These are phyloP conservation scores for Yamadazyma aaseri DNA, from an alignment of 1,139 yeast genomes.

Conservation along the genomic window DNA sequence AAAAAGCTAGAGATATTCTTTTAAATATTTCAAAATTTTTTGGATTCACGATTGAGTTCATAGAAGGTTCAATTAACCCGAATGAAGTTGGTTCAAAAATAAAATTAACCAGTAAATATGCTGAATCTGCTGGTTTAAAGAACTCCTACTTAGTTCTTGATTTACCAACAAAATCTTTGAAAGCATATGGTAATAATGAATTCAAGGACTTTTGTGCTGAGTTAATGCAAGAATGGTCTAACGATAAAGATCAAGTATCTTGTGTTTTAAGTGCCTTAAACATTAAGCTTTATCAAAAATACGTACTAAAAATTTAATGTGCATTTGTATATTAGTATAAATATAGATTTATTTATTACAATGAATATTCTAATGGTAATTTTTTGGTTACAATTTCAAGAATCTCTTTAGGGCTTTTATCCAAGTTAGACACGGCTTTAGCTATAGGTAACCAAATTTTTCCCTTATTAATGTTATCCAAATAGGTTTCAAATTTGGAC, in stretches of 20 bases:
- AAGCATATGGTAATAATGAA: conserved; percentile 43
- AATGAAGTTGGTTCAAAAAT: conserved; percentile 48
- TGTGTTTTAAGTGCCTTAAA: conserved; percentile 79
- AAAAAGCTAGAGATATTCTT: conserved; percentile 72
- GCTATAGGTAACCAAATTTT: conserved; percentile 50
- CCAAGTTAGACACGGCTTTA: conserved; percentile 44
- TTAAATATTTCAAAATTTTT: conserved; percentile 66
- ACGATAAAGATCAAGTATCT: conserved; percentile 69
- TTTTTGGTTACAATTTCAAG: conserved; percentile 25
- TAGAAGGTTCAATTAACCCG: conserved; percentile 59
- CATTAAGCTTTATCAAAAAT: conserved; percentile 55
- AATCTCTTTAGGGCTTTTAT: conserved; percentile 34
- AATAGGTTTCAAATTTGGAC: conserved; percentile 23
- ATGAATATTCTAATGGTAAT: conserved; percentile 8
- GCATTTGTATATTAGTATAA: background rate
- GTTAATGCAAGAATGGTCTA: conserved; percentile 65
- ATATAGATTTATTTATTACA: too few relatives aligned
- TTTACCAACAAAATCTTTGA: conserved; percentile 33
- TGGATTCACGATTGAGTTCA: conserved; percentile 74
- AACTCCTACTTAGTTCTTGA: conserved; percentile 40
- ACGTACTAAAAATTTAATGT: conserved; percentile 12
- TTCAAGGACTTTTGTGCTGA: conserved; percentile 54
- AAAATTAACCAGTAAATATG: conserved; percentile 60
- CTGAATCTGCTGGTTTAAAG: conserved; percentile 18
- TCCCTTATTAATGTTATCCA: conserved; percentile 59